Evolutionary conservation across 176 grass and related monocot species (phyloP).

Genomic region (Triticum monococcum): DNA sequence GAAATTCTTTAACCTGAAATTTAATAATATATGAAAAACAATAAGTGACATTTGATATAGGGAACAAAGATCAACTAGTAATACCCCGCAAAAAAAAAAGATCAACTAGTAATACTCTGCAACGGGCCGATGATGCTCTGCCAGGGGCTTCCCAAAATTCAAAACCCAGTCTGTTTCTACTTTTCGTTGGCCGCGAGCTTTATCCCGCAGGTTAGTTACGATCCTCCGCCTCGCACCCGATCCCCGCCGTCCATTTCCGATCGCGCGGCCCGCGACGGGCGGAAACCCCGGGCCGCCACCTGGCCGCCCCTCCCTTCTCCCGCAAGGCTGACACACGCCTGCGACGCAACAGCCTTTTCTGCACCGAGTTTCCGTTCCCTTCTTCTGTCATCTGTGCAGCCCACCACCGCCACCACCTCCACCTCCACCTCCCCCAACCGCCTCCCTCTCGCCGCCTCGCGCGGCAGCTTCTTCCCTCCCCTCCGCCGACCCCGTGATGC

Average conservation of each 20-base stretch:
- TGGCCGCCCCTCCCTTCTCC: neutral
- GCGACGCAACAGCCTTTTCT: constrained; percentile 22
- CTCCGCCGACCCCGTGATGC: neutral
- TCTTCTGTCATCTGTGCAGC: neutral
- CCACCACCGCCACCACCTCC: constrained; percentile 11
- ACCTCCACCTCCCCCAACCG: constrained; percentile 29
- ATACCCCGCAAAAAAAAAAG: too few relatives aligned
- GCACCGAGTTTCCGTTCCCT: constrained; percentile 26
- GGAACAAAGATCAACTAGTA: too few relatives aligned
- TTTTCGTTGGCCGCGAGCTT: constrained; percentile 17
- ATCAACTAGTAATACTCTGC: too few relatives aligned
- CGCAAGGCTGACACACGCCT: neutral
- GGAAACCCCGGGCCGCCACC: constrained; percentile 11
- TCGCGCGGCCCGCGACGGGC: neutral
- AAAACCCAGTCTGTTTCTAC: constrained; percentile 22
- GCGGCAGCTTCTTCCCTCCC: neutral
- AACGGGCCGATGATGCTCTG: too few relatives aligned
- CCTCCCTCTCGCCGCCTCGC: neutral
- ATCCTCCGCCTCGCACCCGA: neutral
- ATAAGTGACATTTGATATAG: too few relatives aligned
- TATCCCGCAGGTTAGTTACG: constrained; percentile 7
- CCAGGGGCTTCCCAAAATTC: neutral
- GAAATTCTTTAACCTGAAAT: too few relatives aligned
- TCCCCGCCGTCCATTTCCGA: neutral
- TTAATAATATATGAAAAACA: too few relatives aligned